These are phyloP conservation scores for Lecanosticta acicola DNA, from an alignment of 2,329 filamentous ascomycete species.

Conservation along the genomic window DNA sequence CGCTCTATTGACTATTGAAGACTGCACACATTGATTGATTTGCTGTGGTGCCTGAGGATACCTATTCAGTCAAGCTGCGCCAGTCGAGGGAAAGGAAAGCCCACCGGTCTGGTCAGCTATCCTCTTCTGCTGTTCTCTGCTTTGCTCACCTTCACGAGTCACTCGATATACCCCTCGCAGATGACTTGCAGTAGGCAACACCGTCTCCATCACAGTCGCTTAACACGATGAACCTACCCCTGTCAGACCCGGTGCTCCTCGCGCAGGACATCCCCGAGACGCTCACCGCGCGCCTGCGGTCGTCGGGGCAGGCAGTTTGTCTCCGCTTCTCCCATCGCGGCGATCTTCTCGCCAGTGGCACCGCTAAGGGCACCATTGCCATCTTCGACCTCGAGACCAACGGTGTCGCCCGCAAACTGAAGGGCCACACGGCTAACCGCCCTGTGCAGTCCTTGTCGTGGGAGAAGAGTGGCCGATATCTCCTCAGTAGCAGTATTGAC, in stretches of 20 bases:
- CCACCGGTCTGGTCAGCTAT: background rate
- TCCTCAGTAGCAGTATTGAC: slow-evolving; percentile 88
- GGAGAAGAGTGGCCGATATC: slow-evolving; percentile 84
- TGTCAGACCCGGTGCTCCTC: slow-evolving; percentile 66
- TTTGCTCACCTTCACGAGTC: background rate
- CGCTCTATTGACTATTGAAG: background rate
- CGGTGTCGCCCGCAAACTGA: slow-evolving; percentile 87
- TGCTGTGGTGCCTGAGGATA: background rate
- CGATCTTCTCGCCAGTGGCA: slow-evolving; percentile 88
- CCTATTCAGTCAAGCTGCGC: no score
- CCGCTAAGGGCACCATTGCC: slow-evolving; percentile 84
- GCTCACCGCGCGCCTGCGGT: slow-evolving; percentile 79
- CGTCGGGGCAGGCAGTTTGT: slow-evolving; percentile 56
- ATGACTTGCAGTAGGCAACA: slow-evolving; percentile 12
- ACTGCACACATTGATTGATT: no score
- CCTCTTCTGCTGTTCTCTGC: background rate
- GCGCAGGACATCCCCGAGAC: slow-evolving; percentile 84
- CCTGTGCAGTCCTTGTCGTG: slow-evolving; percentile 94
- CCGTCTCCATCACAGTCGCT: background rate
- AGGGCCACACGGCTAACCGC: slow-evolving; percentile 70
- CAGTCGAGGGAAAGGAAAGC: background rate
- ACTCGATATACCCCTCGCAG: background rate
- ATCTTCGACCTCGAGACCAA: slow-evolving; percentile 98
- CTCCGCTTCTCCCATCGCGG: slow-evolving; percentile 88
- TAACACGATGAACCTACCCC: slow-evolving; percentile 60